phyloP scores from a whole-genome alignment of 768 basidiomycete species.

The Cystofilobasidium macerans region DNA sequence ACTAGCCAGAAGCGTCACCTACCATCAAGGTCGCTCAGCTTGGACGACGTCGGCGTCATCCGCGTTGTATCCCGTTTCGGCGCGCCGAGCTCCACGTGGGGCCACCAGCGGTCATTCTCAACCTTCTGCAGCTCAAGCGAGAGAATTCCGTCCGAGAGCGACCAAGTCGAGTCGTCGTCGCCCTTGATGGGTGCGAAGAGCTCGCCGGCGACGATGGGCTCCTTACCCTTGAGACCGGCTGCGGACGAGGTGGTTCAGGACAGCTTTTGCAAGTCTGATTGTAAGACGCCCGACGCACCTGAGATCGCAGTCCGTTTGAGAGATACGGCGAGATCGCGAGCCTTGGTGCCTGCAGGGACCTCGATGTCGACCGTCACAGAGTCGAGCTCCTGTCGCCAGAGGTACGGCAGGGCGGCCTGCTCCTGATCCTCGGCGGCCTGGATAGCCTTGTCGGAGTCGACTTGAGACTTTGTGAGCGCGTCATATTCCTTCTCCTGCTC shows the following conservation, averaged over 20 bases:
- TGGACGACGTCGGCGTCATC: conserved; percentile 89
- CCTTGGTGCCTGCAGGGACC: conserved; percentile 78
- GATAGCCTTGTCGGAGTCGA: conserved; percentile 5
- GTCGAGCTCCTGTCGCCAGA: conserved; percentile 78
- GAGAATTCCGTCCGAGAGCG: conserved; percentile 53
- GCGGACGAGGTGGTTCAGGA: conserved; percentile 3
- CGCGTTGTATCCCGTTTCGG: conserved; percentile 94
- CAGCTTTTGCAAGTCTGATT: not conserved
- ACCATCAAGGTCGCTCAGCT: conserved; percentile 90
- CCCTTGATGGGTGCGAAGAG: conserved; percentile 79
- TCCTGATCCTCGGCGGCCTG: conserved; percentile 5
- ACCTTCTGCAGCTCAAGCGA: conserved; percentile 37
- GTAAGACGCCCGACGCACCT: conserved; percentile 44
- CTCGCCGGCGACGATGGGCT: conserved; percentile 63
- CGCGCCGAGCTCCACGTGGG: conserved; percentile 85
- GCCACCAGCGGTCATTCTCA: conserved; percentile 76
- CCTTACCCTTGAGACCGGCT: conserved; percentile 60
- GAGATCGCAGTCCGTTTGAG: conserved; percentile 72
- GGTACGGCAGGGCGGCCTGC: conserved; percentile 67
- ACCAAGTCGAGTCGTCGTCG: conserved; percentile 95
- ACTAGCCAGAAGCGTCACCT: too few relatives aligned
- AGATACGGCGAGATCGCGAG: conserved; percentile 57
- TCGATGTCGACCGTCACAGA: conserved; percentile 75
- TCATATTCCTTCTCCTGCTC: conserved; percentile 14
- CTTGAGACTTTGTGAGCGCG: conserved; percentile 8